Evolutionary conservation across 202 grass and related monocot genomes (phyloP).

Genomic region (Digitaria exilis): DNA sequence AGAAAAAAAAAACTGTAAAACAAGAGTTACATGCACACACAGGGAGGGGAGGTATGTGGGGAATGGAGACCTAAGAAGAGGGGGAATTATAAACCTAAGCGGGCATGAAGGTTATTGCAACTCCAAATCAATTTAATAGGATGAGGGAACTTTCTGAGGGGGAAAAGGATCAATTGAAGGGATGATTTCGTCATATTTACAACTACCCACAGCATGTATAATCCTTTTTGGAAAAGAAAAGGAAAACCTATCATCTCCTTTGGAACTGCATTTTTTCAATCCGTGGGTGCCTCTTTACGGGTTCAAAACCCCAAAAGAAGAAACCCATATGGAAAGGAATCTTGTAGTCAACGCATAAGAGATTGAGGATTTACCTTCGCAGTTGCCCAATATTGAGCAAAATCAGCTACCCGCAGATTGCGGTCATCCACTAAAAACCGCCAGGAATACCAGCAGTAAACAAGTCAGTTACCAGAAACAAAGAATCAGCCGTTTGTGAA

Average conservation of each 20-base stretch:
- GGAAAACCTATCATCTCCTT: not conserved
- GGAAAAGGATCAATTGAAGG: too few relatives aligned
- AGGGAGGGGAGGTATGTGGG: not conserved
- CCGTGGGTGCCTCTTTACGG: constrained; percentile 8
- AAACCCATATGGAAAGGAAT: constrained; percentile 52
- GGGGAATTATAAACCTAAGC: constrained; percentile 6
- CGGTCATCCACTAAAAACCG: constrained; percentile 99
- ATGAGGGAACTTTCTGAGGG: not conserved
- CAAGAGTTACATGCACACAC: not conserved
- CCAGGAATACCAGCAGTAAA: constrained; percentile 92
- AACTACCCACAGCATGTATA: not conserved
- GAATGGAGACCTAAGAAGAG: not conserved
- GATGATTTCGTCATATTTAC: too few relatives aligned
- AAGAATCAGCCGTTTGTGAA: constrained; percentile 82
- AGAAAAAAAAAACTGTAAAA: not conserved
- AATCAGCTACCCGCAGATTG: constrained; percentile 99
- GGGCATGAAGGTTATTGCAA: not conserved
- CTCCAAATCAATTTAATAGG: not conserved
- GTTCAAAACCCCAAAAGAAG: constrained; percentile 40
- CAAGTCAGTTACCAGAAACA: constrained; percentile 89
- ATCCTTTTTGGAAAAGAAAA: constrained; percentile 7
- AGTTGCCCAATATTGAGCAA: constrained; percentile 99
- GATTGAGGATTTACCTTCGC: constrained; percentile 93
- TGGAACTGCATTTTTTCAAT: constrained; percentile 16
- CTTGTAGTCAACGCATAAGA: constrained; percentile 47